Conservation (phyloP, 805 yeast species). For the Candida chauliodis region DNA sequence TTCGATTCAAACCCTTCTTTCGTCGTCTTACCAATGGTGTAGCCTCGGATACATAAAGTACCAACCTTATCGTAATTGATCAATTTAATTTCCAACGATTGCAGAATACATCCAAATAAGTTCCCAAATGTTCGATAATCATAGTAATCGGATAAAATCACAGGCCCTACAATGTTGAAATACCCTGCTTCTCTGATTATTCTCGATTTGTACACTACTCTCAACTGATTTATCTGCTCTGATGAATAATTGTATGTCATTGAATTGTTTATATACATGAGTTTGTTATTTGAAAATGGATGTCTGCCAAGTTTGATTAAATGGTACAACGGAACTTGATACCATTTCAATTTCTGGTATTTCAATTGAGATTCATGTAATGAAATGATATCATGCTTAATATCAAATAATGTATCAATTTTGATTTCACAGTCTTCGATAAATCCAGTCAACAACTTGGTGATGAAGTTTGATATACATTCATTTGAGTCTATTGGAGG, state of each 20-base stretch:
- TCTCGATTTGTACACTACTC: conserved; percentile 31
- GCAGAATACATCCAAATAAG: conserved; percentile 56
- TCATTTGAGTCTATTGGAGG: conserved; percentile 16
- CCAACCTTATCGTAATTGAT: conserved; percentile 44
- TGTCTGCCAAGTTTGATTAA: conserved; percentile 1
- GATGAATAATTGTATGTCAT: background rate
- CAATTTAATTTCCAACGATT: conserved; percentile 58
- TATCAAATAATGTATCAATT: background rate
- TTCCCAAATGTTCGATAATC: conserved; percentile 54
- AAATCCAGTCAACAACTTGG: conserved; percentile 39
- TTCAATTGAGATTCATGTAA: conserved; percentile 5
- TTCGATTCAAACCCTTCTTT: conserved; percentile 11
- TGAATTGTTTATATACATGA: conserved; percentile 9
- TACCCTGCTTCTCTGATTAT: conserved; percentile 49
- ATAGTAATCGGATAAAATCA: conserved; percentile 54
- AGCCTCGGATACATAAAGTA: conserved; percentile 57
- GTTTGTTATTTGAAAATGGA: conserved; percentile 3
- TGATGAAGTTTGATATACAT: conserved; percentile 25
- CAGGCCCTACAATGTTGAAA: conserved; percentile 51
- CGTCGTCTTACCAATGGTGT: conserved; percentile 53
- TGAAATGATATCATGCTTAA: conserved; percentile 3
- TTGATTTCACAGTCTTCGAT: conserved; percentile 14
- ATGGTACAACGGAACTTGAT: background rate
- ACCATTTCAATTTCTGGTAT: background rate
- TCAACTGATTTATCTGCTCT: conserved; percentile 1